Percentiles rank a stretch among this genome's conserved stretches.
phyloP scores from a whole-genome alignment of 306 rosid genomes.

The Lathyrus aphaca region DNA sequence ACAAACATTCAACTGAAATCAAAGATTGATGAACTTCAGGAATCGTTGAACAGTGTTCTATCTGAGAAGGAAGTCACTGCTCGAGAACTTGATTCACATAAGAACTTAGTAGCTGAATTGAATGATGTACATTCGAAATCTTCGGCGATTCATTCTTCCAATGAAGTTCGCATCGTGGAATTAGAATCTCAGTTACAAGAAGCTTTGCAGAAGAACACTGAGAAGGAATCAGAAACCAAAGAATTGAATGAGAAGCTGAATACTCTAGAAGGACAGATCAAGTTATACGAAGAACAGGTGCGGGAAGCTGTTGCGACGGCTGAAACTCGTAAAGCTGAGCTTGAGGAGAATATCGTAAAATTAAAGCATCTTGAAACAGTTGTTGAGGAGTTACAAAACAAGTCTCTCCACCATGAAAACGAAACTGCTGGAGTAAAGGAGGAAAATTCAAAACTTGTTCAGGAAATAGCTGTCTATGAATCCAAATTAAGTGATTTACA shows the following conservation, averaged over 20 bases:
- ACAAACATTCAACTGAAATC: constrained; percentile 75
- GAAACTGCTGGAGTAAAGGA: constrained; percentile 58
- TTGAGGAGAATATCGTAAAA: constrained; percentile 65
- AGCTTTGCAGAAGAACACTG: constrained; percentile 54
- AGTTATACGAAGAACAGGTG: constrained; percentile 52
- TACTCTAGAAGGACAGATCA: constrained; percentile 57
- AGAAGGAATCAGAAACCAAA: constrained; percentile 77
- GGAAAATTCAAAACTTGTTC: constrained; percentile 63
- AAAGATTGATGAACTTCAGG: constrained; percentile 83
- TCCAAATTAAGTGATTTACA: constrained; percentile 62
- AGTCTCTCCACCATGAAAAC: constrained; percentile 58
- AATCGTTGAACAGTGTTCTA: constrained; percentile 54
- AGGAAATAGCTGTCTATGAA: constrained; percentile 59
- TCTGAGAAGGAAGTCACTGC: constrained; percentile 67
- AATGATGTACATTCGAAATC: constrained; percentile 70
- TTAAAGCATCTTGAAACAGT: constrained; percentile 62
- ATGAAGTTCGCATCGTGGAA: constrained; percentile 56
- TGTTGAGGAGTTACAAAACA: constrained; percentile 67
- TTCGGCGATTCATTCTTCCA: constrained; percentile 56
- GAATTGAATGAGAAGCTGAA: constrained; percentile 69
- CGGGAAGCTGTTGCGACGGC: constrained; percentile 52
- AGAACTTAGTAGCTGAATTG: constrained; percentile 64
- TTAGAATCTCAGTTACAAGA: constrained; percentile 65
- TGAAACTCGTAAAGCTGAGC: constrained; percentile 52
- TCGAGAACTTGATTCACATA: constrained; percentile 67